These are phyloP conservation scores for Pleodorina starrii DNA, from an alignment of 139 green algal species.

Conservation along the genomic window DNA sequence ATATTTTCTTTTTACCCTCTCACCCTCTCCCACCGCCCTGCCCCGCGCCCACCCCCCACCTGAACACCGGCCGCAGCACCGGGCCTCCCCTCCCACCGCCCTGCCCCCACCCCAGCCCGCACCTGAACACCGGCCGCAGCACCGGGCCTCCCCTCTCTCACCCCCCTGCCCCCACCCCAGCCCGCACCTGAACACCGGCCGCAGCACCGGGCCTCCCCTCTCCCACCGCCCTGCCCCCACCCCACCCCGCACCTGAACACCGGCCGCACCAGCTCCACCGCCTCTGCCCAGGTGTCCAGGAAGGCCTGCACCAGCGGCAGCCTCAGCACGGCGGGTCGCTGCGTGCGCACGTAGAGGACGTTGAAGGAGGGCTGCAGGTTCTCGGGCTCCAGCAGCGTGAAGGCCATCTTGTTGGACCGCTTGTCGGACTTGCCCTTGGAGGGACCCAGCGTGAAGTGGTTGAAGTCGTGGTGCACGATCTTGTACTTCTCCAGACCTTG, in stretches of 20 bases:
- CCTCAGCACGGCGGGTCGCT: constrained; percentile 26
- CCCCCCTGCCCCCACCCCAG: no score
- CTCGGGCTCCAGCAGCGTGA: constrained; percentile 30
- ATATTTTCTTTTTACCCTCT: no score
- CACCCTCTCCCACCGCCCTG: no score
- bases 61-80: no score
- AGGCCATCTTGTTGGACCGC: constrained; percentile 14
- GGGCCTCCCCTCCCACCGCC: no score
- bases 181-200: no score
- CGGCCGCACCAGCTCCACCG: constrained; percentile 54
- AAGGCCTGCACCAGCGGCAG: constrained; percentile 47
- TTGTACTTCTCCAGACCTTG: constrained; percentile 45
- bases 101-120: no score
- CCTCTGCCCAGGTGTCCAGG: constrained; percentile 52
- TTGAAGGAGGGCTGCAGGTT: constrained; percentile 60
- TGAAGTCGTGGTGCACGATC: constrained; percentile 31
- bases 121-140: no score
- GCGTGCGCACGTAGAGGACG: constrained; percentile 62
- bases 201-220: no score
- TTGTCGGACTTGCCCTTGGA: background rate
- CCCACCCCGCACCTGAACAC: constrained; percentile 59
- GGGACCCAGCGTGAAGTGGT: constrained; percentile 10
- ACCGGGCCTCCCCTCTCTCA: no score
- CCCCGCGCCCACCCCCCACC: no score
- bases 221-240: no score